Base-by-base conservation (phyloP, 345 rosid genomes). In the Carallia brachiata region DNA sequence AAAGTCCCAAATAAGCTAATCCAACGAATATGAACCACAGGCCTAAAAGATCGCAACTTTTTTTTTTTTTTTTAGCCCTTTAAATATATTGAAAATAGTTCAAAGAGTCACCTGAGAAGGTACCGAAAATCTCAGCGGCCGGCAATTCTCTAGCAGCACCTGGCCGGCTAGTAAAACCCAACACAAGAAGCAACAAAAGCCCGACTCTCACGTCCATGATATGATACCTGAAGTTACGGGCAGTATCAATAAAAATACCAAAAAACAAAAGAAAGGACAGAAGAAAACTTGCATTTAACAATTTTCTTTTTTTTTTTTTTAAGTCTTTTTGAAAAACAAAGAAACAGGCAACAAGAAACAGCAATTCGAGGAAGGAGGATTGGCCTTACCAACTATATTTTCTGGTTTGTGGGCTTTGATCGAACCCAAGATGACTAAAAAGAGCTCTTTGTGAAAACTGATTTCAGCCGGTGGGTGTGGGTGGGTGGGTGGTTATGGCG, bases 141-240 rank as follows among this genome's bases (percentile, higher is more conserved):
- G 75, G 71, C 52, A 89, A 74, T 74, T 85, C 79, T 71, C 97
- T 82, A 61, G 97, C 93, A 50, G 83, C 88, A 59, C 80, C 80
- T n/a, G 66, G 80, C 77, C 83, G 80, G 81, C 64, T 75, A 72
- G 50, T 16, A 12, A 79, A 75, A 65, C 88, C 78, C 83, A 87
- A 75, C 77, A 86, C 69, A 62, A 88, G 64, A 68, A 96, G 77
- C 77, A 85, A 73, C 61, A 89, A 75, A 9, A 87, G 61, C 80
- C 78, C 88, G 74, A 85, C 68, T 83, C 85, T 88, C 56, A 52
- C 55, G 37, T 76, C 89, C 97, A 90, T 86, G 69, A 66, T 79
- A 68, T 86, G 69, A 66, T 79, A 68, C 80, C 97, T 96, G 80
- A 34, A 78, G 37, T 66, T 34, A 48, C 55, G 70, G 53, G 6